These are phyloP conservation scores for Pestalotiopsis sp. DNA, from an alignment of 2,329 filamentous ascomycete species.

Conservation along the genomic window DNA sequence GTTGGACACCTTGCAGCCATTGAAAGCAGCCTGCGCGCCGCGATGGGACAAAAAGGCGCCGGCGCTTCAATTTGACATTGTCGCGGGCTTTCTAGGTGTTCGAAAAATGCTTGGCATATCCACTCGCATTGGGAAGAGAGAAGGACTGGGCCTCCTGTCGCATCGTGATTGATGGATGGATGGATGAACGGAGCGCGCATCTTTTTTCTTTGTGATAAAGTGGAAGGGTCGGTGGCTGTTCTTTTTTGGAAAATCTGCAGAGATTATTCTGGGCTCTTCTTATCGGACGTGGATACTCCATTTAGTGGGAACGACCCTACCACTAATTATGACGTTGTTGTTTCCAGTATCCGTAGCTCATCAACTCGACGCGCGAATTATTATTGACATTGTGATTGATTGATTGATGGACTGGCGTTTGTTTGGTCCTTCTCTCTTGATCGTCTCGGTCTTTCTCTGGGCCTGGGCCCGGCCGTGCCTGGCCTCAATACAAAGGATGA, in stretches of 20 bases:
- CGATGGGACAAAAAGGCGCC: neutral
- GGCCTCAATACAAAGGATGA: neutral
- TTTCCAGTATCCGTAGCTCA: neutral
- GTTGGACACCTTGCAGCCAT: neutral
- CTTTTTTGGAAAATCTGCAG: neutral
- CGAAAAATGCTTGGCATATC: constrained; percentile 4
- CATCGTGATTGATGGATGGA: neutral
- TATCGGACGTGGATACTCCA: constrained; percentile 5
- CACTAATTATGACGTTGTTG: neutral
- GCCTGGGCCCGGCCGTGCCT: neutral
- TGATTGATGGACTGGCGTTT: neutral
- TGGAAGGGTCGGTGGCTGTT: neutral
- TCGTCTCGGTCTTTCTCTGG: too few relatives aligned
- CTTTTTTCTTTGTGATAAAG: neutral
- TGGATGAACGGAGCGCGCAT: neutral
- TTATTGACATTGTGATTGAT: neutral
- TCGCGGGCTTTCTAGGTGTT: constrained; percentile 1
- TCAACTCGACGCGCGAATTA: neutral
- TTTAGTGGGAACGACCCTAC: constrained; percentile 1
- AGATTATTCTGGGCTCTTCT: constrained; percentile 4
- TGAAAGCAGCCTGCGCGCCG: neutral
- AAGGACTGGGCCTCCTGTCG: neutral
- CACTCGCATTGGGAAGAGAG: neutral
- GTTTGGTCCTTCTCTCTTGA: neutral
- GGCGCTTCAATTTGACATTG: constrained; percentile 8